A percentile compares a stretch with the other conserved stretches of the same genome.
phyloP scores from a whole-genome alignment of 352 stramenopile genomes.

The Salisapilia sapeloensis region DNA sequence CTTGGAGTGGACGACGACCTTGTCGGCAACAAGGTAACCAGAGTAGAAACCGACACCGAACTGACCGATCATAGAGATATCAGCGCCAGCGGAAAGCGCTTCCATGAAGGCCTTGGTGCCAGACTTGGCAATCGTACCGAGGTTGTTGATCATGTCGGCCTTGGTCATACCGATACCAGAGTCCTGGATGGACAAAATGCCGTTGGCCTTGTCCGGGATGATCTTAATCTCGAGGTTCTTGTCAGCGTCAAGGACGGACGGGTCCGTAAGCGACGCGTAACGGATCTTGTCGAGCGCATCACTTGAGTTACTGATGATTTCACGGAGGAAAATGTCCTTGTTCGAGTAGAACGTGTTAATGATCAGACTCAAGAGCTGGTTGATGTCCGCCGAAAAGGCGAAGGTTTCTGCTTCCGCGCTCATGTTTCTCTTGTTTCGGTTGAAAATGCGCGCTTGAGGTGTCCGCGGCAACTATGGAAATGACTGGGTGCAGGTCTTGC shows the following conservation, averaged over 20 bases:
- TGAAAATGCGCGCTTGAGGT: no score
- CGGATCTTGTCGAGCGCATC: constrained; percentile 97
- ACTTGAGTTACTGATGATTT: constrained; percentile 93
- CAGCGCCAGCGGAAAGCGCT: constrained; percentile 90
- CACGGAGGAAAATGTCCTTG: constrained; percentile 98
- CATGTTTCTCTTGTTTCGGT: no score
- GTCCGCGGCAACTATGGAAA: not conserved
- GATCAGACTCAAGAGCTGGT: constrained; percentile 98
- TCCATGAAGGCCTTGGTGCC: constrained; percentile 99
- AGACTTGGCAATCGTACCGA: constrained; percentile 99
- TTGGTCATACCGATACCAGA: constrained; percentile 99
- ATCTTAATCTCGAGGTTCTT: constrained; percentile 98
- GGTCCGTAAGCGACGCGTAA: constrained; percentile 94
- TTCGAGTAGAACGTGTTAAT: constrained; percentile 99
- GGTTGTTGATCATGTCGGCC: constrained; percentile 98
- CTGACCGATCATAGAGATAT: constrained; percentile 99
- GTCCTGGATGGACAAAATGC: constrained; percentile 98
- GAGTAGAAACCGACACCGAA: constrained; percentile 99
- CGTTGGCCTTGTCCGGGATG: constrained; percentile 98
- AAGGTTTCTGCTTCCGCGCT: constrained; percentile 93
- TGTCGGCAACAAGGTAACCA: constrained; percentile 98
- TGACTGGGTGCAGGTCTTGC: not conserved
- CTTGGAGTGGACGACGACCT: constrained; percentile 97
- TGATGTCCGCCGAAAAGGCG: constrained; percentile 99
- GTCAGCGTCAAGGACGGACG: constrained; percentile 90